These are phyloP conservation scores for Eucalyptus albens DNA, from an alignment of 345 rosid species.

Conservation along the genomic window DNA sequence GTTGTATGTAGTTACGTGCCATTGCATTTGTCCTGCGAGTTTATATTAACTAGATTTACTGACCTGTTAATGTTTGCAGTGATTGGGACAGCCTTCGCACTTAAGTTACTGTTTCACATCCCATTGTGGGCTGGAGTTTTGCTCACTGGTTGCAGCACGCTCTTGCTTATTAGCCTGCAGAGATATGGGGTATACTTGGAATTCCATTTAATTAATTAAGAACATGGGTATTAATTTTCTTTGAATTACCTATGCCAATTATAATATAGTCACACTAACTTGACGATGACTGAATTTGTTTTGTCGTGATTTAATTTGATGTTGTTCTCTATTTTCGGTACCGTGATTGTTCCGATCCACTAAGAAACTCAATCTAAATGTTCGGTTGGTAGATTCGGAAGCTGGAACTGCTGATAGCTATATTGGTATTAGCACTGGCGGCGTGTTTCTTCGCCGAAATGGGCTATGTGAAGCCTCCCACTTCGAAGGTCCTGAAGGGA, in stretches of 20 bases:
- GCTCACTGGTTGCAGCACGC: constrained; percentile 42
- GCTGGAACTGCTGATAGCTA: background rate
- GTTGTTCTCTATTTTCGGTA: background rate
- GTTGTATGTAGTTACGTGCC: background rate
- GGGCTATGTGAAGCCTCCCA: background rate
- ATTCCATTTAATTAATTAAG: background rate
- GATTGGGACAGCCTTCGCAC: constrained; percentile 55
- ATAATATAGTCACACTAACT: background rate
- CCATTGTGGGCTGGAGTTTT: constrained; percentile 55
- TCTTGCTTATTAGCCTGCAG: constrained; percentile 50
- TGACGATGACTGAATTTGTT: background rate
- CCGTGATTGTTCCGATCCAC: background rate
- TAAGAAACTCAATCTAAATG: background rate
- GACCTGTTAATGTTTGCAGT: constrained; percentile 4
- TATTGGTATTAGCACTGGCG: background rate
- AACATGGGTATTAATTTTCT: background rate
- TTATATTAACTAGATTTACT: background rate
- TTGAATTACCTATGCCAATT: background rate
- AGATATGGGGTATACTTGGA: constrained; percentile 37
- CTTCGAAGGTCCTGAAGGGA: background rate
- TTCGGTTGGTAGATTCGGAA: background rate
- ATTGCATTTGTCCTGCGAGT: background rate
- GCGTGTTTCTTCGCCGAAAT: background rate
- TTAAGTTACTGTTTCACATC: constrained; percentile 37
- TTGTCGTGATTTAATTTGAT: background rate